These are phyloP conservation scores for Sporothrix dimorphospora DNA, from an alignment of 2,329 filamentous ascomycete species.

Conservation along the genomic window DNA sequence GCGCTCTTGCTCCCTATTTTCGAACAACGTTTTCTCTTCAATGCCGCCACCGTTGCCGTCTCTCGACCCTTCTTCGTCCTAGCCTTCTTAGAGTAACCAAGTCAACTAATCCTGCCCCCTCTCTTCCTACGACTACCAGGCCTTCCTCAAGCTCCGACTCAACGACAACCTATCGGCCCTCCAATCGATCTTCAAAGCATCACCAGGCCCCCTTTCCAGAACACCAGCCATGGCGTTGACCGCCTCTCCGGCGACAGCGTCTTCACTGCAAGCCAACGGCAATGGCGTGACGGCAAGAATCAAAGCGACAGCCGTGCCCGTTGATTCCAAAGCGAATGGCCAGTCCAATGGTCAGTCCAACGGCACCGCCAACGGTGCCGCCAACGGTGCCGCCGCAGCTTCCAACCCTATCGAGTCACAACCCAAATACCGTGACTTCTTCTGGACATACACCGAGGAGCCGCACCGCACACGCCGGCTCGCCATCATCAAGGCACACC, in stretches of 20 bases:
- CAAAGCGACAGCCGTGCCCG: background rate
- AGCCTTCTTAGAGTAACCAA: background rate
- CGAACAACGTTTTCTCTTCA: background rate
- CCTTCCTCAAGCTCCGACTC: background rate
- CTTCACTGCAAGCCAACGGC: background rate
- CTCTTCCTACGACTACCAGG: background rate
- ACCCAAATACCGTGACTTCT: slow-evolving; percentile 68
- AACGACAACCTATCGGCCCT: background rate
- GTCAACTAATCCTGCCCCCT: background rate
- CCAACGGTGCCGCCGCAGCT: slow-evolving; percentile 29
- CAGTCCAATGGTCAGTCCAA: slow-evolving; percentile 5
- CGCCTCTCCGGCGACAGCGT: slow-evolving; percentile 23
- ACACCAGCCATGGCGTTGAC: slow-evolving; percentile 21
- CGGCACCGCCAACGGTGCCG: no score
- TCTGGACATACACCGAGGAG: slow-evolving; percentile 99
- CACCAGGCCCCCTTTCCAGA: background rate
- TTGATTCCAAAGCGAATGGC: background rate
- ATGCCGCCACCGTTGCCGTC: background rate
- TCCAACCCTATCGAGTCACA: slow-evolving; percentile 44
- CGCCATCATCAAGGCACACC: slow-evolving; percentile 97
- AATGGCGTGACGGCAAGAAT: background rate
- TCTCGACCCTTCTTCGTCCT: background rate
- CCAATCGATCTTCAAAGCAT: background rate
- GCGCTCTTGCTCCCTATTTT: background rate
- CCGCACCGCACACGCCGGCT: slow-evolving; percentile 88